These are phyloP conservation scores for Hymenoscyphus repandus DNA, from an alignment of 2,329 filamentous ascomycete species.

Conservation along the genomic window DNA sequence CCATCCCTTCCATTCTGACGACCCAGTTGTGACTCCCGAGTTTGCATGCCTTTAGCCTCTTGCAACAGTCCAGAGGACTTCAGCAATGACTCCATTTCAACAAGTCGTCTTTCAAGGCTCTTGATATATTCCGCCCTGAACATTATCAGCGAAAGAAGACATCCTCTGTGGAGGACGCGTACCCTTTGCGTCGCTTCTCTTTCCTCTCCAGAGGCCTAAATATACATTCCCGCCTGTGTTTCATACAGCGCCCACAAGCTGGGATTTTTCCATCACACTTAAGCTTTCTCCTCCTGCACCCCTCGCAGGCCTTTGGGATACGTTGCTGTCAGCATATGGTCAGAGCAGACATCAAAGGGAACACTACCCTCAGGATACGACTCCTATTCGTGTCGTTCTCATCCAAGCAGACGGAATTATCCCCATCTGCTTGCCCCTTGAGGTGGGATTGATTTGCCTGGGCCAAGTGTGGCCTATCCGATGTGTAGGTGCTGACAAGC, in stretches of 20 bases:
- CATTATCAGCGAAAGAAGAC: conserved; percentile 16
- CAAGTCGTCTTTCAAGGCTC: conserved; percentile 89
- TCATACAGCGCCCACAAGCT: conserved; percentile 90
- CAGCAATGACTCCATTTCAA: conserved; percentile 91
- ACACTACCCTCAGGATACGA: conserved; percentile 55
- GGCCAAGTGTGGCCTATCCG: conserved; percentile 57
- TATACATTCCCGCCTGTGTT: conserved; percentile 96
- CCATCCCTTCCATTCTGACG: conserved; percentile 70
- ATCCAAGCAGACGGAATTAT: conserved; percentile 53
- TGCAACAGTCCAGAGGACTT: conserved; percentile 63
- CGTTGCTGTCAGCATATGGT: not conserved
- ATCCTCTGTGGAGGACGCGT: conserved; percentile 29
- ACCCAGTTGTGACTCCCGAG: not conserved
- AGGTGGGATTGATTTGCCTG: conserved; percentile 51
- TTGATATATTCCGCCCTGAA: conserved; percentile 93
- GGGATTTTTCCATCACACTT: conserved; percentile 97
- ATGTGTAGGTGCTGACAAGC: conserved; percentile 59
- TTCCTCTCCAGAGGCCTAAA: conserved; percentile 99
- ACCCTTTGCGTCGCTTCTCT: conserved; percentile 94
- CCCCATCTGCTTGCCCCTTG: conserved; percentile 59
- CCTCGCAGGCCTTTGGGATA: conserved; percentile 45
- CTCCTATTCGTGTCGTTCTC: conserved; percentile 69
- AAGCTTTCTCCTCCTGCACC: conserved; percentile 94
- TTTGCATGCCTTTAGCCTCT: not conserved
- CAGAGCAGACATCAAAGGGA: conserved; percentile 2